Base-by-base conservation (phyloP, 1,284 basidiomycete genomes). In the Pholiota adiposa region DNA sequence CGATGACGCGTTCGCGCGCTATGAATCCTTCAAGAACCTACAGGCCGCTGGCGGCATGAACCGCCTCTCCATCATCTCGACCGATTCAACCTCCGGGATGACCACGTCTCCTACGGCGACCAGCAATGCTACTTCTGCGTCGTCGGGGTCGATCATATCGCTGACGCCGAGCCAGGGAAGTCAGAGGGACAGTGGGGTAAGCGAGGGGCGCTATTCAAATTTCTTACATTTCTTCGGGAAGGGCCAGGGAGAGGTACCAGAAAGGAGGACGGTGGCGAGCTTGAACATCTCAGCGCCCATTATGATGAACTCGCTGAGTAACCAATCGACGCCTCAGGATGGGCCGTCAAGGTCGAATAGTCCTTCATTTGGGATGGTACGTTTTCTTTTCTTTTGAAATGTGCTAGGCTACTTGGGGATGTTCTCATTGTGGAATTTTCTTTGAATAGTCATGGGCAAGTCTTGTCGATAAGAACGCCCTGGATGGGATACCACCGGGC, bases 1-100 rank as follows among this genome's bases (percentile, higher is more conserved):
- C 56, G 89, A 96, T 67, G 96, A 98, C 73, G 96, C 96, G 0
- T 98, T 92, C 72, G 93, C 94, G 60, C 83, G 93, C 18, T 97
- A 96, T 70, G 92, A 95, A 75, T 81, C 86, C 46, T 94, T 90
- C 73, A 85, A 86, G 65, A 83, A 87, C 65, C 75, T 74, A 50
- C 80, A 84, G 62, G 71, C 74, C 60, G 71, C 73, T 18, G 70
- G 67, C 75, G 51, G 71, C 58, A 70, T 66, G 59, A 86, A 84
- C 63, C 75, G 89, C 41, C 72, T 89, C 58, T 92, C 90, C 6
- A 75, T 84, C 33, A 77, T 83, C 5, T 90, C 85, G 14, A 70
- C 83, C 52, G 80, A 84, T 59, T 80, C 78, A 62, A 61, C 67
- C n/a, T 38, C 69, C 71, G 65, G 48, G 4, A 34, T 55, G 6